These are phyloP conservation scores for Ajuga chamaepitys DNA, from an alignment of 257 asterid genomes.

Conservation along the genomic window DNA sequence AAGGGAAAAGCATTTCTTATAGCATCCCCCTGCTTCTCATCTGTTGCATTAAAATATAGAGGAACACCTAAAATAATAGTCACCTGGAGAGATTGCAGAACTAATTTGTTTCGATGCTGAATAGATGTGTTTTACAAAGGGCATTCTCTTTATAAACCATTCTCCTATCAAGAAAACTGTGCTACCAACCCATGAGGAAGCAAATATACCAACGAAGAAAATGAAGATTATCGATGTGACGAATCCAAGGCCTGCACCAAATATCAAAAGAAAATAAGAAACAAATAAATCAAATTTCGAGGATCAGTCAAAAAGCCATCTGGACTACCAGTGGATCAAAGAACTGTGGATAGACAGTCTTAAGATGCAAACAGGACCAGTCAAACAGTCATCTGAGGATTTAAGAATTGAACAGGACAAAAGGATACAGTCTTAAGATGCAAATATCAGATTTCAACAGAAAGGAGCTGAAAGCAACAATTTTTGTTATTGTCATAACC, in stretches of 20 bases:
- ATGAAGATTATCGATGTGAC: constrained; percentile 67
- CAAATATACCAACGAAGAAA: constrained; percentile 80
- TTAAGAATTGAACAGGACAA: not conserved
- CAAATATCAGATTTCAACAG: constrained; percentile 4
- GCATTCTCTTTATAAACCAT: constrained; percentile 89
- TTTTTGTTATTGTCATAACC: not conserved
- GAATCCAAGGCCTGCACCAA: constrained; percentile 86
- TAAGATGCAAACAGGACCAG: too few species aligned
- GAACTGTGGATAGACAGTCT: not conserved
- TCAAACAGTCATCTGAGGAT: too few species aligned
- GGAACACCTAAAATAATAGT: not conserved
- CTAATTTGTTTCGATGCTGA: constrained; percentile 92
- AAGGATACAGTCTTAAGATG: not conserved
- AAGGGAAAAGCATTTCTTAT: not conserved
- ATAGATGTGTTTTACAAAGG: constrained; percentile 71
- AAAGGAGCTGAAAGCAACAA: not conserved
- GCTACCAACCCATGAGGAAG: constrained; percentile 91
- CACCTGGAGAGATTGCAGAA: constrained; percentile 92
- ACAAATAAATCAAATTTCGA: constrained; percentile 2
- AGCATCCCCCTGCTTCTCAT: not conserved
- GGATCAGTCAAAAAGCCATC: not conserved
- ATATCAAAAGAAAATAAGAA: too few species aligned
- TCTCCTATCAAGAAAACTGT: constrained; percentile 91
- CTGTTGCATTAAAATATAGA: not conserved
- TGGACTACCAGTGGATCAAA: constrained; percentile 3